These are phyloP conservation scores for Cyclotella atomus DNA, from an alignment of 108 stramenopile species.

Conservation along the genomic window DNA sequence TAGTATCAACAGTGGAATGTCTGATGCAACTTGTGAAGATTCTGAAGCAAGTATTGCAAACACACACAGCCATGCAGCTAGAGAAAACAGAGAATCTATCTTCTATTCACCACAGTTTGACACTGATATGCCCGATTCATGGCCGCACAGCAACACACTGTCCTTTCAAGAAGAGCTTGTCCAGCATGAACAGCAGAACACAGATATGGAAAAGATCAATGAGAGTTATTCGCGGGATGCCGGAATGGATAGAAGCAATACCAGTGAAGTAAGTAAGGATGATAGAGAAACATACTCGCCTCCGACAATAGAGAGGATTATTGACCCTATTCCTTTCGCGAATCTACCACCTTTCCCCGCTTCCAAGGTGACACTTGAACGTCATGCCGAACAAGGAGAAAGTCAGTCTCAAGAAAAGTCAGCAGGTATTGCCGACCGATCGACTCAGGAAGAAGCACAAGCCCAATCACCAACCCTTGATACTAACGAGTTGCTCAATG, in stretches of 20 bases:
- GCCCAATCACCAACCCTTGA: too few relatives aligned
- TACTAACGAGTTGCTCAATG: too few relatives aligned
- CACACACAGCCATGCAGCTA: neutral
- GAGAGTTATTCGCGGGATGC: neutral
- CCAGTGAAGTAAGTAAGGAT: neutral
- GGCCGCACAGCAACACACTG: neutral
- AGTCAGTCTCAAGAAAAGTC: neutral
- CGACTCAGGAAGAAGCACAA: too few relatives aligned
- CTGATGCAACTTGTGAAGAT: neutral
- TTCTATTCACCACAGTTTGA: neutral
- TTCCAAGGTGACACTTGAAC: neutral
- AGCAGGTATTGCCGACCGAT: too few relatives aligned
- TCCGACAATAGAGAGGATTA: slow-evolving; percentile 13
- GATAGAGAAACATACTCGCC: slow-evolving; percentile 6
- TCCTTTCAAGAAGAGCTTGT: neutral
- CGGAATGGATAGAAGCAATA: neutral
- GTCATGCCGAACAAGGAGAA: neutral
- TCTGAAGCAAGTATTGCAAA: neutral
- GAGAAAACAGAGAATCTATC: neutral
- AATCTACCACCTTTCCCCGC: slow-evolving; percentile 7
- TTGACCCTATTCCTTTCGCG: slow-evolving; percentile 7
- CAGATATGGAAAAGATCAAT: neutral
- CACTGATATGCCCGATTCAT: neutral
- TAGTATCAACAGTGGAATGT: neutral
- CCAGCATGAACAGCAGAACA: neutral